Conservation (phyloP, 495 filamentous ascomycete genomes). For the Geopyxis carbonaria region DNA sequence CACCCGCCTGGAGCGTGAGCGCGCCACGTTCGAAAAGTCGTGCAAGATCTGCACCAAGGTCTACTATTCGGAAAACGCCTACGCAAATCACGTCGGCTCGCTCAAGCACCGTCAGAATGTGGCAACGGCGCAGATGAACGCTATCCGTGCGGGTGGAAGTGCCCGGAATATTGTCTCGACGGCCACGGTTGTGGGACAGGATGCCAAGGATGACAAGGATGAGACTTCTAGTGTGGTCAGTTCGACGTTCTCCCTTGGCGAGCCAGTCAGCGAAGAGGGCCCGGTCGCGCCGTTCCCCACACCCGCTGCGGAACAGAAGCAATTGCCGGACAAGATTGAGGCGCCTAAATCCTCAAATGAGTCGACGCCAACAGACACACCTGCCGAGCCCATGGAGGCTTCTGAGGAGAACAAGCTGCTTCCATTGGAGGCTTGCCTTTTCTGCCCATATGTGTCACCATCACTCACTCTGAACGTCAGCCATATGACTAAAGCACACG, state of each 20-base stretch:
- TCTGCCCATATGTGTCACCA: conserved; percentile 70
- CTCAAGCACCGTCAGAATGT: conserved; percentile 71
- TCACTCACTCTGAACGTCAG: conserved; percentile 52
- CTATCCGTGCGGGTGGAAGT: conserved; percentile 20
- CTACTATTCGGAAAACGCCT: conserved; percentile 92
- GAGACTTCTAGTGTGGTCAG: conserved; percentile 75
- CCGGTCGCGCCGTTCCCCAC: too few relatives aligned
- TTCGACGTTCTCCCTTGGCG: conserved; percentile 79
- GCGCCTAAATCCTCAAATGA: conserved; percentile 48
- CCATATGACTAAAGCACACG: conserved; percentile 85
- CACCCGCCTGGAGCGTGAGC: conserved; percentile 65
- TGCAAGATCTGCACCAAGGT: conserved; percentile 77
- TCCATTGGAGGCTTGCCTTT: conserved; percentile 57
- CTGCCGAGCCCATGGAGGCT: conserved; percentile 8
- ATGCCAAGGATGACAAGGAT: conserved; percentile 34
- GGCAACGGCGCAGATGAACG: conserved; percentile 27
- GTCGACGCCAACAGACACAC: conserved; percentile 32
- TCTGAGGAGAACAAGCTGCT: conserved; percentile 19
- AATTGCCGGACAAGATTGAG: conserved; percentile 49
- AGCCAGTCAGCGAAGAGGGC: conserved; percentile 43
- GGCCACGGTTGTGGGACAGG: conserved; percentile 19
- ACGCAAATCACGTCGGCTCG: conserved; percentile 78
- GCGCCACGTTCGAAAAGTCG: conserved; percentile 70
- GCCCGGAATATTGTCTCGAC: conserved; percentile 17
- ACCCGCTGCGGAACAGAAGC: conserved; percentile 47